These are phyloP conservation scores for Aschersonia sp. DNA, from an alignment of 2,329 filamentous ascomycete species.

Conservation along the genomic window DNA sequence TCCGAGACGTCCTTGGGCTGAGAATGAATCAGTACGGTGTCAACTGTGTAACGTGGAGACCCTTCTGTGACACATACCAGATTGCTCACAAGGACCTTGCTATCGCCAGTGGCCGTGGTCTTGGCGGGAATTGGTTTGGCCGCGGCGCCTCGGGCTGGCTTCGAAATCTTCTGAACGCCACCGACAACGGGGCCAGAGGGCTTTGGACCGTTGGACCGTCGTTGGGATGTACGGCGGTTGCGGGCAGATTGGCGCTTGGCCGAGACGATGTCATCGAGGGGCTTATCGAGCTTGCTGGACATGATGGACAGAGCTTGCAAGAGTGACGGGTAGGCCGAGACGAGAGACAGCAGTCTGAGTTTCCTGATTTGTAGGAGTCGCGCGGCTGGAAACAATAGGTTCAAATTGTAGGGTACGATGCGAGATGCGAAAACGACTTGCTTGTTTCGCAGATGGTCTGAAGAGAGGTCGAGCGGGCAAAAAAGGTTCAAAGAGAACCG, in stretches of 20 bases:
- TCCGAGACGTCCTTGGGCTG: constrained; percentile 95
- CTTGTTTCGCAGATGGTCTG: background rate
- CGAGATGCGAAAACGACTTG: background rate
- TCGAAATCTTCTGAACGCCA: constrained; percentile 70
- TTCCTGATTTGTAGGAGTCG: background rate
- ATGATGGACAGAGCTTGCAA: constrained; percentile 35
- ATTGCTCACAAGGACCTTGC: constrained; percentile 98
- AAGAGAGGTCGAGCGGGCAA: background rate
- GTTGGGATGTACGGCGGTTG: constrained; percentile 31
- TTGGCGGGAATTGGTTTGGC: constrained; percentile 51
- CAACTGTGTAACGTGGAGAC: constrained; percentile 15
- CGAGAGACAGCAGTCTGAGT: background rate
- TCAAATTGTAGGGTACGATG: background rate
- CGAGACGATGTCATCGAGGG: constrained; percentile 93
- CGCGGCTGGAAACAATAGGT: background rate
- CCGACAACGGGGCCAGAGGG: constrained; percentile 55
- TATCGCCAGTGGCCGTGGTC: constrained; percentile 52
- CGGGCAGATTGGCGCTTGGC: constrained; percentile 48
- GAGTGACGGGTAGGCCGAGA: background rate
- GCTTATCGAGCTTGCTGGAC: constrained; percentile 92
- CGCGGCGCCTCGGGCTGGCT: constrained; percentile 40
- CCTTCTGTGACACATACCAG: constrained; percentile 49
- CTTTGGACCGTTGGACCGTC: constrained; percentile 36
- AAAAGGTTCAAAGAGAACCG: too few species aligned
- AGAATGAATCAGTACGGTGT: constrained; percentile 15